Base-by-base conservation (phyloP, 2,329 filamentous ascomycete genomes). In the Scolecobasidium constrictum region DNA sequence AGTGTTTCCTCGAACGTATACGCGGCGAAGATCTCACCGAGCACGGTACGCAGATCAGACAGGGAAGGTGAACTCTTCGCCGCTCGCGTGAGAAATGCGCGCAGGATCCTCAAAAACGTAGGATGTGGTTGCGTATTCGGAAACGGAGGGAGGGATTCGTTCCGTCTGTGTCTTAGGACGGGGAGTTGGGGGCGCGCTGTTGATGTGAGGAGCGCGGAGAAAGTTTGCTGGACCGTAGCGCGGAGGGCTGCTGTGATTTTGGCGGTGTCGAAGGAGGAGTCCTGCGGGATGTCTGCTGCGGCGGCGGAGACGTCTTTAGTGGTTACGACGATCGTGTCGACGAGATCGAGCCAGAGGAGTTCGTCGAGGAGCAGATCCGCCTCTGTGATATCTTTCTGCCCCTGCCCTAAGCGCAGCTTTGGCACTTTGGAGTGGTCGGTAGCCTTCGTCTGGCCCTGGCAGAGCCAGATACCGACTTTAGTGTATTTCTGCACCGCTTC, bases 1-100 rank as follows among this genome's bases (percentile, higher is more conserved):
- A 98, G 84, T 1, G 84, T 88, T 58, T 90, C 85, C 60, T 98
- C 92, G 57, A 96, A 95, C 0, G 87, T 82, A 58, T 98, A 98
- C 0, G 92, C 90, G 0, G 90, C 80, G 63, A 98, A 96, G 43
- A 98, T 90, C 11, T 88, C 92, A 1, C 78, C 71, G 2, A 98
- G 73, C 1, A 96, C 88, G 5, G 77, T 76, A 35, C 92, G 82
- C 3, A 98, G 72, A 56, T 96, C 87, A 1, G 86, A 81, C 2
- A 98, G 70, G 11, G 84, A 93, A 0, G 92, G 88, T 0, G 87
- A 93, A 15, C 81, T 79, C 18, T 77, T 73, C 0, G 86, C 83
- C 0, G 88, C 90, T 36, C 86, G 78, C 1, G 83, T 78, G 21
- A 98, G 76, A 59, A 98, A 98, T 4, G 85, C 83, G 38, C 87